Evolutionary conservation across 108 stramenopile species (phyloP), one percentile per base, ranked within the genome.

Genomic region (Cyclotella kingstonii): DNA sequence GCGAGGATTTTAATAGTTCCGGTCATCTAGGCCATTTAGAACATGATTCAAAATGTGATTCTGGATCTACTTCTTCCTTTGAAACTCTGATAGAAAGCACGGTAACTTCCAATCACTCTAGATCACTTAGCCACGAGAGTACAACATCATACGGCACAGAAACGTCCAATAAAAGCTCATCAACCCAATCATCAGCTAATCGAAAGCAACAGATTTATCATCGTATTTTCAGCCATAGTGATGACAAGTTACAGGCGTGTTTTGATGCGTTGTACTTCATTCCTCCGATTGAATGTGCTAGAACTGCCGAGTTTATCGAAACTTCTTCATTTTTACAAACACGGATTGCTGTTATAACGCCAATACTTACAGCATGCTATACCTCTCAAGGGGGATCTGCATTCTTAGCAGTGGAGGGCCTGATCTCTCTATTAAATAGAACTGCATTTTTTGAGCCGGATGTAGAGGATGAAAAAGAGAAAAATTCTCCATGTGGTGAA

Each of bases 361-460:
- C 93, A 1, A 81, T 91, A 43, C 60, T 94, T 8, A 91, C 93
- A 10, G 78, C 93, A n/a, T 91, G 87, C 71, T 94, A 94, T 67
- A 89, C 81, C 41, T 81, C 81, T 39, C 93, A 94, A 57, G 93
- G 93, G 14, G 89, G 89, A 2, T 77, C 86, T 22, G 81, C 87
- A 14, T 70, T 91, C 14, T 15, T 89, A n/a, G 87, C 89, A 15
- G 84, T 94, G 10, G 85, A 89, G 63, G 89, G 89, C 6, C 68
- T 94, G 30, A 73, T 40, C 2, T 58, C 73, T n/a, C 54, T 94
- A 30, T 55, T 94, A 41, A 81, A 73, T n/a, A 69, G 75, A 3
- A 83, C 83, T 4, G 63, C 73, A 50, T 91, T 94, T 59, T 94
- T 89, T 56, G 49, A 57, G 27, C 65, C 64, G 19, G 92, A 93